phyloP scores from a whole-genome alignment of 73 alveolate genomes.

The Paramecium octaurelia region DNA sequence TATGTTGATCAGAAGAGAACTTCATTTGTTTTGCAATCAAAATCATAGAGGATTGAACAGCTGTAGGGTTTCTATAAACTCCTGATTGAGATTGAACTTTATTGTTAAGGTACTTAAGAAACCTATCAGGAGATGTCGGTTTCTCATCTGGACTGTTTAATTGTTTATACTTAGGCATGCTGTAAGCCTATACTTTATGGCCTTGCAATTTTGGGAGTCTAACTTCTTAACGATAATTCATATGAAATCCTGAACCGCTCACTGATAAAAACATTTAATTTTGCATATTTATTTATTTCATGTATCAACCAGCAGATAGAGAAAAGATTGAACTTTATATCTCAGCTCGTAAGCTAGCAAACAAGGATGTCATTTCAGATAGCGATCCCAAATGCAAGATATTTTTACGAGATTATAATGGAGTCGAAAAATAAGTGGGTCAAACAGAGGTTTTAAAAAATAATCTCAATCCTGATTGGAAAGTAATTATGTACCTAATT shows the following conservation, averaged over 20 bases:
- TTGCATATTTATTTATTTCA: background rate
- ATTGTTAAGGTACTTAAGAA: background rate
- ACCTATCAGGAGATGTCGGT: slow-evolving; percentile 5
- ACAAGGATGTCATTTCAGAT: slow-evolving; percentile 68
- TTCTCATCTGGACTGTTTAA: slow-evolving; percentile 33
- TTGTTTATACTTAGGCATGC: background rate
- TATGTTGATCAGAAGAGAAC: slow-evolving; percentile 3
- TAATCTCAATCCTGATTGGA: slow-evolving; percentile 80
- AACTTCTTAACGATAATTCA: background rate
- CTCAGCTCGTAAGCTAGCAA: slow-evolving; percentile 66
- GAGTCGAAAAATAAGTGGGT: slow-evolving; percentile 51
- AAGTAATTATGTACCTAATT: background rate
- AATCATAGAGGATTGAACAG: slow-evolving; percentile 30
- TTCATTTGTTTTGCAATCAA: slow-evolving; percentile 13
- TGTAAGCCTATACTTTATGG: background rate
- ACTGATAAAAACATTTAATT: slow-evolving; percentile 31
- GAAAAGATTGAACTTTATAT: slow-evolving; percentile 72
- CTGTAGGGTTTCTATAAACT: background rate
- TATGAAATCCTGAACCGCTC: slow-evolving; percentile 49
- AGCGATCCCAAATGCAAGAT: slow-evolving; percentile 75
- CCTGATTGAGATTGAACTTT: slow-evolving; percentile 31
- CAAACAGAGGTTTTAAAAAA: slow-evolving; percentile 69
- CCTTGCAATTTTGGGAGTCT: slow-evolving; percentile 30
- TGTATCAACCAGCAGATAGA: slow-evolving; percentile 17
- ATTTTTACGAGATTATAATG: background rate